These are phyloP conservation scores for Jaltomata sinuosa DNA, from an alignment of 257 asterid genomes.

Conservation along the genomic window DNA sequence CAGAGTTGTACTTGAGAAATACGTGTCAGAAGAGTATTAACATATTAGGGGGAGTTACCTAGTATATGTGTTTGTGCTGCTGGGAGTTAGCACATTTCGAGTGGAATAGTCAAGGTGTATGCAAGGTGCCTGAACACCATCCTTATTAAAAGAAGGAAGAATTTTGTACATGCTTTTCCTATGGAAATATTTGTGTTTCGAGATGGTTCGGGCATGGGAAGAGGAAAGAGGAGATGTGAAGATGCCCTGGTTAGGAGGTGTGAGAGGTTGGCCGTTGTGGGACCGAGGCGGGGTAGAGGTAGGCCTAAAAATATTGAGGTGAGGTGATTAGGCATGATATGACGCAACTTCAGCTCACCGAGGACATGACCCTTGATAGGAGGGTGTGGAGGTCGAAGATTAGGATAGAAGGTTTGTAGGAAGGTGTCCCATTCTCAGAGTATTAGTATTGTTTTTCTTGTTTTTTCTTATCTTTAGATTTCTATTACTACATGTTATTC, in stretches of 20 bases:
- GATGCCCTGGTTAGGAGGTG: neutral
- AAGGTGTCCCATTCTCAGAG: neutral
- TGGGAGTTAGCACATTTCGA: neutral
- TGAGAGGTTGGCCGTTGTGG: neutral
- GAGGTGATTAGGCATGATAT: neutral
- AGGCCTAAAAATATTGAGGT: neutral
- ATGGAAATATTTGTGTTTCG: neutral
- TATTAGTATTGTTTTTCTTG: neutral
- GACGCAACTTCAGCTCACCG: neutral
- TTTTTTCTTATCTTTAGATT: no score
- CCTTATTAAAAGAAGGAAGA: neutral
- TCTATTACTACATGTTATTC: neutral
- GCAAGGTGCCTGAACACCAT: neutral
- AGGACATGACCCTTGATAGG: neutral
- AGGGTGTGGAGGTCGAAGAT: neutral
- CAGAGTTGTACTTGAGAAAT: neutral
- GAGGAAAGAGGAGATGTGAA: neutral
- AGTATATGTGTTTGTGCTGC: neutral
- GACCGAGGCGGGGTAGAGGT: neutral
- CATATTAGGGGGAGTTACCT: neutral
- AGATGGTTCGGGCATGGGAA: neutral
- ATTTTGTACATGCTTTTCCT: neutral
- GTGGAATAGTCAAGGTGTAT: neutral
- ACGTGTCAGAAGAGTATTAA: neutral
- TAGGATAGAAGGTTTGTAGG: neutral